Evolutionary conservation across 78 protist species (phyloP), one percentile per base, ranked within the genome.

Genomic region (Dictyostelium capitatum): DNA sequence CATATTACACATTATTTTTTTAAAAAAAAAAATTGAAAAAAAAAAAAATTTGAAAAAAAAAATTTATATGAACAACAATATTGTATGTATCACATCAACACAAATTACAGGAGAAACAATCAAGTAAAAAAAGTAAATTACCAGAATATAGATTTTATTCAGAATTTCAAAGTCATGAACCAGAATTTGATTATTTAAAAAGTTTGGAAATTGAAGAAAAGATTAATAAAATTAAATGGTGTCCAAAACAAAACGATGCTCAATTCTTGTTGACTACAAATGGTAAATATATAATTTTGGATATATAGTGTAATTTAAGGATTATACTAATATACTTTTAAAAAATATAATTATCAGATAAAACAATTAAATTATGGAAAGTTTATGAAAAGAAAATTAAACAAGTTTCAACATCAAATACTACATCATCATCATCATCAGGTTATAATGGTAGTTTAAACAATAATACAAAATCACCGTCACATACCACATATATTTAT

Each of bases 351-450:
- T 62, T 30, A 67, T 30, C 79, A 95, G 99, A 99, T 95, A 99
- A 99, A 75, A 99, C 99, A 19, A 98, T 99, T 82, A 99, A 99
- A 79, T 87, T 99, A 59, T 99, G 99, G 99, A 98, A 98, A 82
- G 94, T 98, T 17, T 96, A 65, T 50, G 98, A 97, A 78, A 97
- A 95, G 56, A 92, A 81, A 47, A 80, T 62, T 25, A 79, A 80
- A 54, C 83, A 82, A 25, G 41, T 69, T n/a, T 79, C 81, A 81
- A 37, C 74, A 53, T 32, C 80, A 28, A 28, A 64, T 15, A 74
- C 89, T 32, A 17, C 65, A 6, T 75, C 89, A 32, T 41, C 70
- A 54, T 89, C 74, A 73, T 73, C 79, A n/a, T 37, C 43, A 37
- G 43, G 43, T 37, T 73, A 37, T 46, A 46, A 73, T 46, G 56